Evolutionary conservation across 768 basidiomycete genomes (phyloP).

Genomic region (Serendipita sp.): DNA sequence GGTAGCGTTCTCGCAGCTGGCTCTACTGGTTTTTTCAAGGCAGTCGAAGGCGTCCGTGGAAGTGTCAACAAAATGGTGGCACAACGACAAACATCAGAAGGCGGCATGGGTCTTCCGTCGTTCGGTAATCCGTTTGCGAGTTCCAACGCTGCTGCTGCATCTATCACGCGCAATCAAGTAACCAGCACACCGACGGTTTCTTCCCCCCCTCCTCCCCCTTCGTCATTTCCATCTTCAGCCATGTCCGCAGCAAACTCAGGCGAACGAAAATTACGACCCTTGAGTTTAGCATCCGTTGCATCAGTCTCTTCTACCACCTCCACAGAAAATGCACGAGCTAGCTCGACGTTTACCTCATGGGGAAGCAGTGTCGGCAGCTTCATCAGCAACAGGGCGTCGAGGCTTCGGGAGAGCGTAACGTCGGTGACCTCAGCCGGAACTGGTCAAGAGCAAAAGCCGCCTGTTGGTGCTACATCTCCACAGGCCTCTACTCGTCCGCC

Average conservation of each 20-base stretch:
- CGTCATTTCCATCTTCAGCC: neutral
- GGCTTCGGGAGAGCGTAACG: neutral
- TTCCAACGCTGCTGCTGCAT: neutral
- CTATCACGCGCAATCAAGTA: neutral
- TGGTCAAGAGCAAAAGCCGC: neutral
- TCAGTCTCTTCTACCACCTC: neutral
- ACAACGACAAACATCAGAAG: conserved; percentile 5
- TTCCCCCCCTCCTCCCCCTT: neutral
- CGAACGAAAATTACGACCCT: neutral
- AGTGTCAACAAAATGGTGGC: conserved; percentile 14
- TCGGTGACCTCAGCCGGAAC: neutral
- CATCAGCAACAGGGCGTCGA: neutral
- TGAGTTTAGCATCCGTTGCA: conserved; percentile 3
- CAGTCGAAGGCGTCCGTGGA: conserved; percentile 75
- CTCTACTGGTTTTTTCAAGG: conserved; percentile 72
- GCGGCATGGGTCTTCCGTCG: conserved; percentile 2
- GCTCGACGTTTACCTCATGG: neutral
- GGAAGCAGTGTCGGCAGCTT: conserved; percentile 6
- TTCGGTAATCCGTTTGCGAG: conserved; percentile 4
- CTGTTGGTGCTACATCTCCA: neutral
- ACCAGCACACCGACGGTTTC: conserved; percentile 6
- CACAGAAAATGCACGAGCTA: neutral
- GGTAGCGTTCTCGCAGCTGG: conserved; percentile 57
- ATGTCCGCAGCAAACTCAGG: neutral
- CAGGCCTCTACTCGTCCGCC: too few relatives aligned